Evolutionary conservation across 805 yeast genomes (phyloP).

Genomic region (Saturnispora besseyi): DNA sequence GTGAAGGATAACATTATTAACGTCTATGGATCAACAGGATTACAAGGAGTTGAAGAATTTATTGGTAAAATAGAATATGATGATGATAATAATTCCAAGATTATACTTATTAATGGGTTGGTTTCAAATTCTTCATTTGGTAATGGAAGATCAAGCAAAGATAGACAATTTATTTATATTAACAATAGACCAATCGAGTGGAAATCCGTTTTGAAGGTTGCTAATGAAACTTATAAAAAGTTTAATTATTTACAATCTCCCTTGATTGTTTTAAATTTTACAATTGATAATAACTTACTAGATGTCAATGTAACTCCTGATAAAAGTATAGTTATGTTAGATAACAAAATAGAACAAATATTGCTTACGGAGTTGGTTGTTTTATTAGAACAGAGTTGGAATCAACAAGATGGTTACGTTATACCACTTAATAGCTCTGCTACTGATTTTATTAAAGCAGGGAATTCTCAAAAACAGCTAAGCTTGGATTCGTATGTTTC

Average conservation of each 20-base stretch:
- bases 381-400: constrained; percentile 39
- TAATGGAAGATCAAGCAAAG: constrained; percentile 59
- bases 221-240: constrained; percentile 66
- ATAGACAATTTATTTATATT: constrained; percentile 66
- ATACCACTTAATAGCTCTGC: constrained; percentile 9
- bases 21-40: constrained; percentile 62
- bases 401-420: constrained; percentile 9
- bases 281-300: constrained; percentile 39
- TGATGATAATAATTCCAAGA: constrained; percentile 26
- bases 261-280: constrained; percentile 51
- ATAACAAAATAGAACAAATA: constrained; percentile 42
- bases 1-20: constrained; percentile 52
- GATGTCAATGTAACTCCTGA: constrained; percentile 93
- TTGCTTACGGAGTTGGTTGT: constrained; percentile 48
- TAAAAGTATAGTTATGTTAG: constrained; percentile 63
- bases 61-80: constrained; percentile 32
- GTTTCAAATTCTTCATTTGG: constrained; percentile 78
- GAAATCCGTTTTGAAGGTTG: constrained; percentile 43
- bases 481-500: constrained; percentile 9
- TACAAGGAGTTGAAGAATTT: constrained; percentile 48
- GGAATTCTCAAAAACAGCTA: constrained; percentile 6
- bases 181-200: constrained; percentile 68
- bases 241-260: constrained; percentile 73
- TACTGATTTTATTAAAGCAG: neutral
- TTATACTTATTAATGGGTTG: constrained; percentile 42